A percentile compares a stretch with the other conserved stretches of the same genome.
These are phyloP conservation scores for Solanum chiquidenum DNA, from an alignment of 257 asterid genomes.

Conservation along the genomic window DNA sequence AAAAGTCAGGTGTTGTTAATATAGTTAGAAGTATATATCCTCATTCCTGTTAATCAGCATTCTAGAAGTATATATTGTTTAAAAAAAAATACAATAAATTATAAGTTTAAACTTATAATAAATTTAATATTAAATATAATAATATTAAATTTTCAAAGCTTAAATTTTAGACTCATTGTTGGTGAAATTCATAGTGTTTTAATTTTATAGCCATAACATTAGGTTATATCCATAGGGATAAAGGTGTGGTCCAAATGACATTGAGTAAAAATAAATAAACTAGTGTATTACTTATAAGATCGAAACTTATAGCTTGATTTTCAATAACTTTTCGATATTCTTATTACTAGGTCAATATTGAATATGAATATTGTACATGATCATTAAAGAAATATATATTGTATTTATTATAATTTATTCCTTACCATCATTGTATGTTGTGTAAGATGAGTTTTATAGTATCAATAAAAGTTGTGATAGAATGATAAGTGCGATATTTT, in stretches of 20 bases:
- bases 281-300: not conserved
- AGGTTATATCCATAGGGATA: not conserved
- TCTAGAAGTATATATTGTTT: not conserved
- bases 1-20: not conserved
- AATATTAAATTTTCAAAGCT: not conserved
- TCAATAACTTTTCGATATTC: not conserved
- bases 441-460: not conserved
- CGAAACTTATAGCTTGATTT: not conserved
- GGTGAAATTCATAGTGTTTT: not conserved
- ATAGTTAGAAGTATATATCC: not conserved
- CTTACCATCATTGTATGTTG: too few species aligned
- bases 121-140: not conserved
- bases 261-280: not conserved
- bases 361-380: not conserved
- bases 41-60: not conserved
- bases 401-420: not conserved
- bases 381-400: not conserved
- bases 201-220: not conserved
- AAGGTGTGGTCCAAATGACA: not conserved
- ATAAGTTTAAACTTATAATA: not conserved
- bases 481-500: fast-evolving
- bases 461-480: not conserved
- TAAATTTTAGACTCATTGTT: not conserved
- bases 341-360: not conserved
- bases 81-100: too few species aligned